These are phyloP conservation scores for Xylariaceae sp. DNA, from an alignment of 2,329 filamentous ascomycete genomes.

Conservation along the genomic window DNA sequence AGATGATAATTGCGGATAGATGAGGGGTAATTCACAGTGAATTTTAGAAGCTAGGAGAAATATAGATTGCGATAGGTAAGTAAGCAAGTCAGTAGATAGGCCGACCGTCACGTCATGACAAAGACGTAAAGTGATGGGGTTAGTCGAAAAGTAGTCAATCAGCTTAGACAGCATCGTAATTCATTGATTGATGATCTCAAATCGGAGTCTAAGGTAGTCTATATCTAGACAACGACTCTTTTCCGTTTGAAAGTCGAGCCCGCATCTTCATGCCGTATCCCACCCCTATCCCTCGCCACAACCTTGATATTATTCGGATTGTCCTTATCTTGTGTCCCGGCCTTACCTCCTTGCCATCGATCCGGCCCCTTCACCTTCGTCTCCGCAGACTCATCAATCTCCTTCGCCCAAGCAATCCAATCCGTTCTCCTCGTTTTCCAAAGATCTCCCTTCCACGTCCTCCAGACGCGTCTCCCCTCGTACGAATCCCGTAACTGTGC, in stretches of 20 bases:
- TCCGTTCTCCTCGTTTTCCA: conserved; percentile 51
- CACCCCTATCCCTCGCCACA: background rate
- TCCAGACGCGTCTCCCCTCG: conserved; percentile 54
- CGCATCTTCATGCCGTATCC: background rate
- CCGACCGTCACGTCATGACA: too few relatives aligned
- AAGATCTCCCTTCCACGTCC: conserved; percentile 54
- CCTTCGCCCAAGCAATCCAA: conserved; percentile 56
- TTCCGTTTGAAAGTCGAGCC: conserved; percentile 1
- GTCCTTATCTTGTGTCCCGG: background rate
- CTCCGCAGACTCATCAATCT: conserved; percentile 36
- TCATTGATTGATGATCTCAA: too few relatives aligned
- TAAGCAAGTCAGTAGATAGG: too few relatives aligned
- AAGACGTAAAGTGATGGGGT: too few relatives aligned
- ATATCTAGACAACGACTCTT: conserved; percentile 4
- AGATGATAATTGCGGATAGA: too few relatives aligned
- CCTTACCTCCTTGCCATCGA: conserved; percentile 12
- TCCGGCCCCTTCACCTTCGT: conserved; percentile 10
- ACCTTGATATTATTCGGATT: conserved; percentile 3
- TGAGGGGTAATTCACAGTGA: too few relatives aligned
- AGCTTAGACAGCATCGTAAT: too few relatives aligned
- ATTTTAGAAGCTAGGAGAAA: too few relatives aligned
- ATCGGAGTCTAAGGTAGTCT: too few relatives aligned
- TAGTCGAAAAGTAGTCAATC: too few relatives aligned
- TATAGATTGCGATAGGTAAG: too few relatives aligned
- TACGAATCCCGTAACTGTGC: conserved; percentile 48